Percentiles rank a stretch among this genome's conserved stretches.
phyloP scores from a whole-genome alignment of 1,284 basidiomycete species.

The Apiotrichum laibachii region DNA sequence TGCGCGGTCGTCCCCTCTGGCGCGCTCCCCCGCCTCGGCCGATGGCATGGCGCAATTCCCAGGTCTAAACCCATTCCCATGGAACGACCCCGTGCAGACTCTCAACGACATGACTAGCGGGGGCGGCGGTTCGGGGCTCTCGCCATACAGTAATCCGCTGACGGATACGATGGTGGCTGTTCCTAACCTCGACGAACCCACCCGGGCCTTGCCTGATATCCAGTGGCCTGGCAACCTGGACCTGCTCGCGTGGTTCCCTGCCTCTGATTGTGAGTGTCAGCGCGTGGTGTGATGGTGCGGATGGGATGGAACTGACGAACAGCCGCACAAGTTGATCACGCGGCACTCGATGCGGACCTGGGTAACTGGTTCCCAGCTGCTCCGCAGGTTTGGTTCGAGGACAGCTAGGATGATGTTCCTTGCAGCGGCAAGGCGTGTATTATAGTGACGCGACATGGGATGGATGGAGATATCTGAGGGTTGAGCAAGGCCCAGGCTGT shows the following conservation, averaged over 20 bases:
- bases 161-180: no score
- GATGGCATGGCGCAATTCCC: constrained; percentile 5
- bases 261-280: constrained; percentile 3
- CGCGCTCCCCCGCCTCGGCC: neutral
- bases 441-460: no score
- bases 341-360: constrained; percentile 20
- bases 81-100: constrained; percentile 20
- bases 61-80: constrained; percentile 22
- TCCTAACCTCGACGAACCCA: no score
- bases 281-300: no score
- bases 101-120: neutral
- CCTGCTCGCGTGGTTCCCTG: constrained; percentile 20
- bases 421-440: neutral
- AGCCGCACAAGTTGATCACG: constrained; percentile 2
- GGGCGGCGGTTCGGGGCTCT: no score
- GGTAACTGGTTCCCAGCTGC: constrained; percentile 23
- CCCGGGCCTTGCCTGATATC: neutral
- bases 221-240: constrained; percentile 16
- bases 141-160: no score
- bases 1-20: neutral
- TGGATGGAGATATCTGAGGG: neutral
- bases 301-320: neutral
- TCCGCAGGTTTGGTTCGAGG: constrained; percentile 21
- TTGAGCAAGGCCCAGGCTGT: no score
- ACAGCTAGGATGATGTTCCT: neutral